Percentiles rank a stretch among this genome's conserved stretches.
Evolutionary conservation across 2,329 filamentous ascomycete species (phyloP).

Genomic region (Botrytis tulipae): DNA sequence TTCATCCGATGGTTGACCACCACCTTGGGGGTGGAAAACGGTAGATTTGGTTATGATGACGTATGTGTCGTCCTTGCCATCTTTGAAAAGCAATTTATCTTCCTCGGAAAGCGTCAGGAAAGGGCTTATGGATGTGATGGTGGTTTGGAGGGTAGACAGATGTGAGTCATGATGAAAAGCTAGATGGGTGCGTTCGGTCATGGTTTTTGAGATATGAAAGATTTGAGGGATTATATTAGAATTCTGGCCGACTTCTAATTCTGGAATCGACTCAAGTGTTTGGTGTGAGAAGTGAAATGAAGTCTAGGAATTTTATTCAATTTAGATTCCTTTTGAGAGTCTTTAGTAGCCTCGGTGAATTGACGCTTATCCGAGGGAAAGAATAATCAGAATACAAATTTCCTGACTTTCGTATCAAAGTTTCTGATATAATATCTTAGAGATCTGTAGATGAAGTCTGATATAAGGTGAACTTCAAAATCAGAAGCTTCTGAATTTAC

Average conservation of each 20-base stretch:
- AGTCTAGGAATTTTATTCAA: background rate
- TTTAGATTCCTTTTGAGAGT: background rate
- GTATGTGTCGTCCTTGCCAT: conserved; percentile 49
- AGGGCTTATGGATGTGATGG: conserved; percentile 25
- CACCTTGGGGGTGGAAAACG: conserved; percentile 75
- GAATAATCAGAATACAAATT: background rate
- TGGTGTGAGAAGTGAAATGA: background rate
- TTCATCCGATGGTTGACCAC: conserved; percentile 68
- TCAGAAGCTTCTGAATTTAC: background rate
- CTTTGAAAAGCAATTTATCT: conserved; percentile 54
- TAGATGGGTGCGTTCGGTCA: conserved; percentile 20
- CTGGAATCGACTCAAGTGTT: background rate
- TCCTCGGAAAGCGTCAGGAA: conserved; percentile 27
- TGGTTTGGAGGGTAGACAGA: conserved; percentile 22
- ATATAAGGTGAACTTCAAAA: background rate
- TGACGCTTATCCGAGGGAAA: background rate
- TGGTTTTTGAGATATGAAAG: background rate
- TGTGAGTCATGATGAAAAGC: conserved; percentile 26
- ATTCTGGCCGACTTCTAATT: background rate
- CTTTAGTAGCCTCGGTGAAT: background rate
- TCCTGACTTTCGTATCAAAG: background rate
- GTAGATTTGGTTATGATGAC: conserved; percentile 62
- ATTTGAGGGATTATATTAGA: background rate
- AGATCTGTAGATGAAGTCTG: background rate
- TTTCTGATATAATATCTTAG: background rate